Percentiles rank a stretch among this genome's conserved stretches.
Conservation (phyloP, 768 basidiomycete species). For the Holtermannia corniformis region DNA sequence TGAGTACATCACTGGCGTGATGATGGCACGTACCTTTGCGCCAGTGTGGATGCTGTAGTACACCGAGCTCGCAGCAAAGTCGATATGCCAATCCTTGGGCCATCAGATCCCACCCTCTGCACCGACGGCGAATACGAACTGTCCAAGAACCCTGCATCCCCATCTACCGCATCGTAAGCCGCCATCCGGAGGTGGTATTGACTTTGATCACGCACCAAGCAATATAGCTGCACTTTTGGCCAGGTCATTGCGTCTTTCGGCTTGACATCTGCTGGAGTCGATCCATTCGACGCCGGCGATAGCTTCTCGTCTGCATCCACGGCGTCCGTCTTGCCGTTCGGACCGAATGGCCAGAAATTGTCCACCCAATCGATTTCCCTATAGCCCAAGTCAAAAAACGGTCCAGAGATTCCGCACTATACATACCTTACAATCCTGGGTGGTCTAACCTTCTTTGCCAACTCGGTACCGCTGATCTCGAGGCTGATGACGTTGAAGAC, state of each 20-base stretch:
- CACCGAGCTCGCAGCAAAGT: conserved; percentile 96
- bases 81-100: conserved; percentile 88
- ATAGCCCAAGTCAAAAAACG: not conserved
- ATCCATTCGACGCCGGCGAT: conserved; percentile 2
- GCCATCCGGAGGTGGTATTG: not conserved
- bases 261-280: not conserved
- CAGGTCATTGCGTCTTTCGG: conserved; percentile 9
- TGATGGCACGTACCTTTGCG: conserved; percentile 53
- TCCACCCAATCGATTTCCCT: conserved; percentile 95
- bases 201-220: conserved; percentile 46
- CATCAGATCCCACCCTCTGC: conserved; percentile 6
- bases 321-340: conserved; percentile 51
- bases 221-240: conserved; percentile 93
- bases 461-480: conserved; percentile 76
- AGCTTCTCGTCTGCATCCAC: conserved; percentile 5
- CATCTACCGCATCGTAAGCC: conserved; percentile 50
- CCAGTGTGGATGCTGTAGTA: conserved; percentile 89
- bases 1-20: not conserved
- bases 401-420: not conserved
- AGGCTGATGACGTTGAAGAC: conserved; percentile 91
- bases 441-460: conserved; percentile 69
- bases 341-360: conserved; percentile 73
- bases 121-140: conserved; percentile 46
- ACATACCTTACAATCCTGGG: conserved; percentile 52
- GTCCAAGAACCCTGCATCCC: conserved; percentile 90